Evolutionary conservation across 352 stramenopile genomes (phyloP), one percentile per base, ranked within the genome.

Genomic region (Phytopythium delawarense): DNA sequence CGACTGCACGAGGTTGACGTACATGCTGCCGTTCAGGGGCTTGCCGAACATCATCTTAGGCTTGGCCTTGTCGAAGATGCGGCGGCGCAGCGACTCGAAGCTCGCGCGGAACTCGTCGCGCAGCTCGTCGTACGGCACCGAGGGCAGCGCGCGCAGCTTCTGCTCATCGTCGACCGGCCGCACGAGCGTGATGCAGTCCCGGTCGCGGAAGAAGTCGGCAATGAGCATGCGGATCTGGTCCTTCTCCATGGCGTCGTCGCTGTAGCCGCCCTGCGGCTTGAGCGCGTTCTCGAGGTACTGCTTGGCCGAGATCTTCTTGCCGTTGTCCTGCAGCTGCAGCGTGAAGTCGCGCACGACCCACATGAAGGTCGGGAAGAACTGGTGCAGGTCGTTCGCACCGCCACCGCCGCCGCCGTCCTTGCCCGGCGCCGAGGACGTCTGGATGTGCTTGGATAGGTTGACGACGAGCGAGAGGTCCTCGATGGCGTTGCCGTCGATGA

Each of bases 321-420:
- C 88, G 37, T 94, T 89, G 51, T 96, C 85, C 51, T 91, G 74
- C 37, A 97, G 63, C 62, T 92, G 81, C 37, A 97, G 71, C 44
- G 88, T 92, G 55, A 97, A 97, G 66, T 97, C 90, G 13, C 90
- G 77, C 28, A 97, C 85, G 58, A 97, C 84, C 90, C 90, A 97
- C 65, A 93, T 73, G 58, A 97, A 96, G 18, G 65, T 79, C 18
- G 90, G 90, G 62, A 96, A 96, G 62, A 95, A 94, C 64, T 96
- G 75, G 58, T 90, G 74, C 44, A 96, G 72, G 20, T 78, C 67
- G 2, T 40, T 63, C 13, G 66, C 59, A 23, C 35, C 30, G 13
- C 34, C 30, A 16, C 68, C 59, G 30, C 35, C 30, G 9, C 50
- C 46, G 28, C 61, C 62, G 20, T 74, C 74, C 20, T 75, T 77